Evolutionary conservation across 495 filamentous ascomycete genomes (phyloP), one percentile per base, ranked within the genome.

Genomic region (Monascus purpureus): DNA sequence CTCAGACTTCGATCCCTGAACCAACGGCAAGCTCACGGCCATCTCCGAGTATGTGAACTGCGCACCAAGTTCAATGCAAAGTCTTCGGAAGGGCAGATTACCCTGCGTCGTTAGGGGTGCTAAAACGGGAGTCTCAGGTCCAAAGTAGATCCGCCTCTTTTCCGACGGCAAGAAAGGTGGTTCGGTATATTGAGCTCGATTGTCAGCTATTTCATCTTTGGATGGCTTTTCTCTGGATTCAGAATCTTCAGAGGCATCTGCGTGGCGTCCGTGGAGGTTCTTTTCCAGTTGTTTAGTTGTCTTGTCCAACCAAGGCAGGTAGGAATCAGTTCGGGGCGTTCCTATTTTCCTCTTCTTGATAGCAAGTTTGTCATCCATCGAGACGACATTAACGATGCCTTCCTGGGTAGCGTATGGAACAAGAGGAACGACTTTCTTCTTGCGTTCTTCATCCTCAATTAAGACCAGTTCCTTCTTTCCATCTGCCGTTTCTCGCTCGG

Each of bases 1-100:
- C 62, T 97, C 90, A 1, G 72, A 65, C 49, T 86, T 93, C 29
- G 77, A 67, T 7, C 90, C 90, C 53, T 95, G 85, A n/a, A 97
- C 66, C 30, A 97, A 56, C 8, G 86, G 84, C 43, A 93, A 53
- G 23, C 84, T 74, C 75, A 96, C 82, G 3, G 92, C 90, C 90
- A 97, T 97, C 49, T 97, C 90, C 0, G 90, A 96, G 61, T 94
- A 96, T 2, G 88, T 97, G 22, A 92, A 59, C 40, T 93, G 82
- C 13, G 90, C 87, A 14, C 90, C 92, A 13, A 95, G 70, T 31
- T 80, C 75, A 0, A 77, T 74, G 45, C 90, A 96, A n/a, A 97
- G 72, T 31, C 92, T 72, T 27, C 90, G 80, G 63, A 94, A 97
- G 1, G 90, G 92, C 17, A 96, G 61, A 43, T 97, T 97, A n/a